Conservation (phyloP, 2,329 filamentous ascomycete genomes). For the Aplosporella prunicola region DNA sequence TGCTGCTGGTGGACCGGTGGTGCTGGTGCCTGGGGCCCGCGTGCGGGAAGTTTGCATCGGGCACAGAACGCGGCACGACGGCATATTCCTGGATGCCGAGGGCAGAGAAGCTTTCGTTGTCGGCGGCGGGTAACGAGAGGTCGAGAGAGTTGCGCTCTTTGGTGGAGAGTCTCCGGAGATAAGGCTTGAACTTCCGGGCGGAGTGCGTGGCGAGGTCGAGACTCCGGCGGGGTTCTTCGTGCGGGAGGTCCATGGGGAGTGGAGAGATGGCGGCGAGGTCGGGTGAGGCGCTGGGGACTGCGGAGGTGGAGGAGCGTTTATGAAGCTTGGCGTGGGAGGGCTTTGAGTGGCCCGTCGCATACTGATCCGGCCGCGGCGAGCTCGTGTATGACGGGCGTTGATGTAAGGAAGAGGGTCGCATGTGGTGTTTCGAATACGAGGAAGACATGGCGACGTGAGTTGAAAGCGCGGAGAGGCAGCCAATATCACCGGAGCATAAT, state of each 20-base stretch:
- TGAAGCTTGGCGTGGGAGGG: slow-evolving; percentile 30
- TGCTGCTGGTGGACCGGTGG: slow-evolving; percentile 44
- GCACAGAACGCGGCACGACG: slow-evolving; percentile 28
- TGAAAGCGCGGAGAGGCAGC: background rate
- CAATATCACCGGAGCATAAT: slow-evolving; percentile 9
- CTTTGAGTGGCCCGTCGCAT: slow-evolving; percentile 4
- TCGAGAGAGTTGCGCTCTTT: slow-evolving; percentile 44
- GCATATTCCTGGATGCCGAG: slow-evolving; percentile 45
- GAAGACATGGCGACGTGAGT: background rate
- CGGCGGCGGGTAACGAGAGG: slow-evolving; percentile 44
- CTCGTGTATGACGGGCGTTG: slow-evolving; percentile 8
- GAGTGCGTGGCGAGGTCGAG: slow-evolving; percentile 16
- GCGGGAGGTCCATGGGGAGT: slow-evolving; percentile 4
- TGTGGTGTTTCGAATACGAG: background rate
- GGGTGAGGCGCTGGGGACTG: slow-evolving; percentile 21
- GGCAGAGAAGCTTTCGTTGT: slow-evolving; percentile 44
- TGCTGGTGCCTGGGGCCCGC: slow-evolving; percentile 36
- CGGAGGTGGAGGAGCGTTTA: slow-evolving; percentile 31
- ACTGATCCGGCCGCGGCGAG: slow-evolving; percentile 4
- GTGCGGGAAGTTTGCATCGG: slow-evolving; percentile 35
- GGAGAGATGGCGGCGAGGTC: slow-evolving; percentile 11
- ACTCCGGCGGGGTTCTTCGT: slow-evolving; percentile 11
- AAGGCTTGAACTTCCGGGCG: slow-evolving; percentile 44
- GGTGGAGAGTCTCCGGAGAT: slow-evolving; percentile 44
- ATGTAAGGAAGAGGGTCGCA: slow-evolving; percentile 5